Base-by-base conservation (phyloP, 2,329 filamentous ascomycete genomes). In the Teratosphaeria gauchensis region DNA sequence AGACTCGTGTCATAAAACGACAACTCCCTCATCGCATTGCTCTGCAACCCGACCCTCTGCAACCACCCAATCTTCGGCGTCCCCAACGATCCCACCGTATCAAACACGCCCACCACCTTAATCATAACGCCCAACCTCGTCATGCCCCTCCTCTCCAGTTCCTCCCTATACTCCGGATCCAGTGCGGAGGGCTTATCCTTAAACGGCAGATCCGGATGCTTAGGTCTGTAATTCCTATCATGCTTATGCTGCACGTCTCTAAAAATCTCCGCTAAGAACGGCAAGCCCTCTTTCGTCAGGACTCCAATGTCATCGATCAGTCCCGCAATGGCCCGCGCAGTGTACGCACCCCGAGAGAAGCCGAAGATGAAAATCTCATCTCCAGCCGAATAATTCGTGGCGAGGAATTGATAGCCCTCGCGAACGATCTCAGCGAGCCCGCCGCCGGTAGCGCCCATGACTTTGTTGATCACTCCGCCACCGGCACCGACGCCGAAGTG, bases 381-480 rank as follows among this genome's bases (percentile, higher is more conserved):
- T 57, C 79, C 80, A 0, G 73, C 73, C n/a, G 74, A 69, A 63
- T 78, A 82, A 66, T 82, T 82, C 58, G 78, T 77, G n/a, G 76
- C 74, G 1, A 82, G 68, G 64, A 81, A 82, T 6, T 73, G 73
- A 56, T 82, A 80, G 0, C 72, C 76, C 66, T 79, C 75, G 12
- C 77, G 71, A 3, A 81, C 75, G 53, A 77, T 77, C 35, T 80
- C 77, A 3, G 70, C 69, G 9, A 80, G 69, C 4, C 78, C 62
- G 11, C 32, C 24, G 14, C 62, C 62, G 16, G 57, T 60, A 21
- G 59, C 53, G 60, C 65, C 65, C n/a, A 67, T 59, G 42, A 80
- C 56, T 54, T 73, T 73, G 59, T 75, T 74, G 30, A 78, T 60
- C 3, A 75, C 66, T 4, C 74, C 73, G 11, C 77, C 77, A 35